A percentile compares a stretch with the other conserved stretches of the same genome.
Conservation (phyloP, 148 eudicot genomes). For the Tetragonia tetragonoides region DNA sequence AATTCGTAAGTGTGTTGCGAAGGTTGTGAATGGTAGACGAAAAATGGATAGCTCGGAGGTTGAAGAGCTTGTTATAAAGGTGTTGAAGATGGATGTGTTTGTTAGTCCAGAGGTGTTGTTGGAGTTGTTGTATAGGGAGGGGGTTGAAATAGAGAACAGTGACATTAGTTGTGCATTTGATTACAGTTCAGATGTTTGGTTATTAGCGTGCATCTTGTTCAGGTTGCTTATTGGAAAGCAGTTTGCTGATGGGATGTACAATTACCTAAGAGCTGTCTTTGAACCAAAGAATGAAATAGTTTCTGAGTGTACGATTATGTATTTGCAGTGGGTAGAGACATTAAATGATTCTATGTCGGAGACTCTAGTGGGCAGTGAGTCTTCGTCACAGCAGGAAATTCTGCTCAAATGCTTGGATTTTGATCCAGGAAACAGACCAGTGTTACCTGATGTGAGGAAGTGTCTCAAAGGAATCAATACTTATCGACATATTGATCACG, state of each 20-base stretch:
- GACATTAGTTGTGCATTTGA: conserved; percentile 26
- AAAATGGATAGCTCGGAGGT: conserved; percentile 17
- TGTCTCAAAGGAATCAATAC: conserved; percentile 38
- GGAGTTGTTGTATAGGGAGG: conserved; percentile 37
- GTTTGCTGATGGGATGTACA: conserved; percentile 38
- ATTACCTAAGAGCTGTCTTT: conserved; percentile 27
- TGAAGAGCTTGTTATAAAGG: conserved; percentile 23
- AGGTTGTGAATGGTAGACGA: conserved; percentile 13
- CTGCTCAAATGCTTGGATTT: conserved; percentile 49
- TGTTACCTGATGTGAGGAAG: conserved; percentile 57
- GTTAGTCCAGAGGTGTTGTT: conserved; percentile 65
- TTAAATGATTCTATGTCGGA: conserved; percentile 28
- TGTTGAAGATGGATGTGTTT: conserved; percentile 36
- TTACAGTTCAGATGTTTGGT: conserved; percentile 71
- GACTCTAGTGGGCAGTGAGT: conserved; percentile 28
- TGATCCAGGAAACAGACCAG: conserved; percentile 54
- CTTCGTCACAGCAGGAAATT: conserved; percentile 33
- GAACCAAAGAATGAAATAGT: conserved; percentile 21
- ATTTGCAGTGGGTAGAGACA: conserved; percentile 40
- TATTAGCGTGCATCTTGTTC: conserved; percentile 58
- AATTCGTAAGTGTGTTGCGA: conserved; percentile 29
- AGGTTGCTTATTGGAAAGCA: conserved; percentile 57
- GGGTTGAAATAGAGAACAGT: conserved; percentile 32
- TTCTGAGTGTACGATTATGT: conserved; percentile 32
- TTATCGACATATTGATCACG: conserved; percentile 29